Evolutionary conservation across 1,139 yeast species (phyloP).

Genomic region (Arxiozyma bovina): DNA sequence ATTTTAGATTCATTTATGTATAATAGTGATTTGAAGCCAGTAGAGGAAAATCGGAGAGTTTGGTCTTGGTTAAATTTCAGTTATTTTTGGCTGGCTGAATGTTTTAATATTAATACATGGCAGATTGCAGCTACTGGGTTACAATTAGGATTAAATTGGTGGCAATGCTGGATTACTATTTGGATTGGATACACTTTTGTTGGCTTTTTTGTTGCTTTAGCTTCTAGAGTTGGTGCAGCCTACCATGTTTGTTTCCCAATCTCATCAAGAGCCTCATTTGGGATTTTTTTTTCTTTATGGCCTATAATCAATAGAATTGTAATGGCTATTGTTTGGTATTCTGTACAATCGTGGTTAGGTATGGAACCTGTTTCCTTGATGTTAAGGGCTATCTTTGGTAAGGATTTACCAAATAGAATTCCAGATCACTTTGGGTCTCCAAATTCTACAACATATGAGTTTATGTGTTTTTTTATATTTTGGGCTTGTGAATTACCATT

Average conservation of each 20-base stretch:
- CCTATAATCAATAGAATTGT: conserved; percentile 73
- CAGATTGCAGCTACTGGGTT: conserved; percentile 84
- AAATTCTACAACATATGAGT: conserved; percentile 57
- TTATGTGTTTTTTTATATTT: conserved; percentile 66
- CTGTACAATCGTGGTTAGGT: conserved; percentile 76
- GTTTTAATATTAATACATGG: conserved; percentile 84
- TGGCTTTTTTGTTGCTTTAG: conserved; percentile 52
- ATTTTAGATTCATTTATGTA: conserved; percentile 47
- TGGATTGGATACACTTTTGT: conserved; percentile 63
- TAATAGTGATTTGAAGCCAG: conserved; percentile 71
- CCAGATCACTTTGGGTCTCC: conserved; percentile 44
- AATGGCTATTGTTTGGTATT: conserved; percentile 78
- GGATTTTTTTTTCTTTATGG: conserved; percentile 72
- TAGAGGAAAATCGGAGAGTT: conserved; percentile 48
- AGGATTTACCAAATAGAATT: conserved; percentile 42
- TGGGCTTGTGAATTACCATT: conserved; percentile 74
- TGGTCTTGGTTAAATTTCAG: conserved; percentile 80
- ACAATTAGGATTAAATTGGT: conserved; percentile 67
- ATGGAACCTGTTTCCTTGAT: conserved; percentile 72
- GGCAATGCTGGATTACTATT: conserved; percentile 82
- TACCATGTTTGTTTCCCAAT: conserved; percentile 78
- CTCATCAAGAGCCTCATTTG: conserved; percentile 63
- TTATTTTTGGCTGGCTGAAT: conserved; percentile 78
- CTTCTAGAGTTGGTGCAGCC: conserved; percentile 63
- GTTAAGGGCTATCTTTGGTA: conserved; percentile 60